Base-by-base conservation (phyloP, 768 basidiomycete species). In the Baorangia bicolor region DNA sequence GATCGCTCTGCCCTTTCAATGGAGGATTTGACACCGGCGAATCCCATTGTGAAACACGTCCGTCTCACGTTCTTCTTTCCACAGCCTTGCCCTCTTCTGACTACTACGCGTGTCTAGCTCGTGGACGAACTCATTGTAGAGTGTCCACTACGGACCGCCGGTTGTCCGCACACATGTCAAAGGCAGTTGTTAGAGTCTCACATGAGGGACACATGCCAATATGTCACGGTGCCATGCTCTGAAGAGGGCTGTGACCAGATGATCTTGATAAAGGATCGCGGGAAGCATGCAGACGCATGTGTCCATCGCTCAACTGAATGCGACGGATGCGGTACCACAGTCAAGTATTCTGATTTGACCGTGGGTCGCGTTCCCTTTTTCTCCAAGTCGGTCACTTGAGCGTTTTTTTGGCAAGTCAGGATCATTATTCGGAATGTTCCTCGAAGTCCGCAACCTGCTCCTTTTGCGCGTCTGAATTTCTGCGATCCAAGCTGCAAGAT, bases 41-140 rank as follows among this genome's bases (percentile, higher is more conserved):
- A 85, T 68, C 83, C 87, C 14, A 86, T 94, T 31, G 78, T 94
- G 40, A 82, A 89, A 57, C 84, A 88, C 57, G 69, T 70, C 30
- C 46, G 70, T 67, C 50, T 47, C 12, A 9, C 31, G n/a, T 41
- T 25, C 46, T 56, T 49, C 38, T 27, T 42, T 60, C n/a, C 42
- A 42, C 50, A 49, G 8, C 45, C 39, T 21, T 28, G 30, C 25
- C 21, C 28, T 43, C 56, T 44, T 47, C 40, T 65, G 46, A 62
- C 45, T 20, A n/a, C 25, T 21, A 18, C 37, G 14, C 33, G 51
- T 47, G 48, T 59, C 20, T 59, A 93, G 90, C 80, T 94, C 49
- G 92, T 92, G 41, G 91, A 93, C 58, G 92, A 94, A 73, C 78
- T 94, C 41, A 40, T 80, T 14, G 90, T 93, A 0, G 82, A 86